Evolutionary conservation across 495 filamentous ascomycete genomes (phyloP).

Genomic region (Penicillium fimorum): DNA sequence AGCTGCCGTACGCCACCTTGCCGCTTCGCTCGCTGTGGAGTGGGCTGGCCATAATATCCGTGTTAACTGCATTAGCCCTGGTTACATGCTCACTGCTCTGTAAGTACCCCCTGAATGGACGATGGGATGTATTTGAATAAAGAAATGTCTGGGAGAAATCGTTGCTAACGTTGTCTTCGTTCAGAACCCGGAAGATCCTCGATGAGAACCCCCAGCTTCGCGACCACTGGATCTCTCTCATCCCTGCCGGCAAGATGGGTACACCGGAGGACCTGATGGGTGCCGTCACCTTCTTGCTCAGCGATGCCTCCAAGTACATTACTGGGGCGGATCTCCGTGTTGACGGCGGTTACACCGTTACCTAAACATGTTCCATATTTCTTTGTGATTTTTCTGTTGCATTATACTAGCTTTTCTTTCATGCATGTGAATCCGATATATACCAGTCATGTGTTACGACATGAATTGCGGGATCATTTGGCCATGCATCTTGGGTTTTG

Average conservation of each 20-base stretch:
- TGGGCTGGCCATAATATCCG: slow-evolving; percentile 83
- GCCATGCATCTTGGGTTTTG: neutral
- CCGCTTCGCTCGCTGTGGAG: slow-evolving; percentile 78
- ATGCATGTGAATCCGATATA: neutral
- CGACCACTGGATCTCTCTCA: slow-evolving; percentile 84
- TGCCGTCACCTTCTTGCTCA: slow-evolving; percentile 83
- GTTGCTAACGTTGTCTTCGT: slow-evolving; percentile 16
- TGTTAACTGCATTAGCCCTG: slow-evolving; percentile 88
- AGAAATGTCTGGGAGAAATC: slow-evolving; percentile 20
- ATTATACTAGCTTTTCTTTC: neutral
- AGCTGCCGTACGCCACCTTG: slow-evolving; percentile 82
- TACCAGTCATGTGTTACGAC: neutral
- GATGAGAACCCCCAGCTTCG: slow-evolving; percentile 87
- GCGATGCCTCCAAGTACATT: slow-evolving; percentile 81
- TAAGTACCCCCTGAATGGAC: slow-evolving; percentile 19
- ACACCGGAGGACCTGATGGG: slow-evolving; percentile 91
- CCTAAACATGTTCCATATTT: slow-evolving; percentile 45
- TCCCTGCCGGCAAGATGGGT: slow-evolving; percentile 90
- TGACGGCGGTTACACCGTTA: slow-evolving; percentile 88
- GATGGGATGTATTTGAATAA: neutral
- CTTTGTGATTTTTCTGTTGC: neutral
- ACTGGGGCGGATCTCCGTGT: slow-evolving; percentile 89
- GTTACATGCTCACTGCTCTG: slow-evolving; percentile 94
- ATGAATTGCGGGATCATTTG: neutral
- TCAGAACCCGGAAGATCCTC: slow-evolving; percentile 87